These are phyloP conservation scores for Hyaloscypha finlandica DNA, from an alignment of 495 filamentous ascomycete genomes.

Conservation along the genomic window DNA sequence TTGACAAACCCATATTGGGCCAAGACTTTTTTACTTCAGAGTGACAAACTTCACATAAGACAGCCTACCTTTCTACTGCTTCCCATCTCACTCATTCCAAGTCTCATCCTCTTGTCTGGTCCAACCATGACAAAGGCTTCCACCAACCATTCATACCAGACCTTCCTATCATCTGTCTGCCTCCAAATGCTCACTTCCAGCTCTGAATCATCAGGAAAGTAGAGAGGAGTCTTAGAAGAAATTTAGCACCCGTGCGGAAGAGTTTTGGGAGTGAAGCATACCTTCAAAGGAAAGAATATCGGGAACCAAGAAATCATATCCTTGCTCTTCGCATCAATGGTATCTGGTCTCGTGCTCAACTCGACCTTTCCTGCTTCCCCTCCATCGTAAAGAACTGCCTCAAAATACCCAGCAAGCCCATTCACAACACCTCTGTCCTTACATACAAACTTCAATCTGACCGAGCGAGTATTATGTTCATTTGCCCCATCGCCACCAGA, in stretches of 20 bases:
- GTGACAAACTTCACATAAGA: slow-evolving; percentile 65
- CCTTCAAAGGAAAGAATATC: slow-evolving; percentile 96
- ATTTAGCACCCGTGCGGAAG: slow-evolving; percentile 16
- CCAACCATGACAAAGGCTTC: slow-evolving; percentile 71
- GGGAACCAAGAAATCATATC: slow-evolving; percentile 99
- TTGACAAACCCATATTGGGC: background rate
- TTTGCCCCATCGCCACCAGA: slow-evolving; percentile 65
- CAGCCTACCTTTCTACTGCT: slow-evolving; percentile 90
- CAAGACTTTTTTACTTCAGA: background rate
- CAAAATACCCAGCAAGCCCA: slow-evolving; percentile 93
- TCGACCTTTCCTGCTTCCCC: slow-evolving; percentile 60
- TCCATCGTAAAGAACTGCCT: slow-evolving; percentile 79
- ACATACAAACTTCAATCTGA: slow-evolving; percentile 71
- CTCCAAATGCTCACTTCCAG: slow-evolving; percentile 92
- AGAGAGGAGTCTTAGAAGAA: slow-evolving; percentile 70
- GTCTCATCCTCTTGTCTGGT: slow-evolving; percentile 65
- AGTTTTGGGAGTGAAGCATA: slow-evolving; percentile 41
- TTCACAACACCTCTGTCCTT: slow-evolving; percentile 80
- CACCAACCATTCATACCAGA: slow-evolving; percentile 99
- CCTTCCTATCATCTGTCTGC: slow-evolving; percentile 90
- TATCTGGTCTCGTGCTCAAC: slow-evolving; percentile 89
- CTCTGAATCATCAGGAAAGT: slow-evolving; percentile 80
- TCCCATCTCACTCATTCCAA: slow-evolving; percentile 82
- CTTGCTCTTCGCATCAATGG: slow-evolving; percentile 87
- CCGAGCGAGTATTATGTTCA: slow-evolving; percentile 82